A percentile compares a stretch with the other conserved stretches of the same genome.
Conservation (phyloP, 805 yeast species). For the Yamadazyma akitaensis region DNA sequence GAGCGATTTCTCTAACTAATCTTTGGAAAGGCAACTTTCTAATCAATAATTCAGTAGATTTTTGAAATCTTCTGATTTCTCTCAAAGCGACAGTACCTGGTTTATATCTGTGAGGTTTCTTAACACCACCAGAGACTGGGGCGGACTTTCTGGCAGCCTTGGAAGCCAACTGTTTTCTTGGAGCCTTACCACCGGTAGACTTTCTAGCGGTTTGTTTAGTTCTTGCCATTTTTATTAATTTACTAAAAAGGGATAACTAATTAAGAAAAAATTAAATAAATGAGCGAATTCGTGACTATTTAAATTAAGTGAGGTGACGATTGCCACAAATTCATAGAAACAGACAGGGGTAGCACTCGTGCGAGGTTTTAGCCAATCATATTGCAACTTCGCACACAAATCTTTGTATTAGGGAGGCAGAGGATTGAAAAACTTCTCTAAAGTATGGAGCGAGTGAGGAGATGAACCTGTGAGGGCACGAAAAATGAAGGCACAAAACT, state of each 20-base stretch:
- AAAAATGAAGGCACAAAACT: too few species aligned
- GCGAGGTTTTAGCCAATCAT: not conserved
- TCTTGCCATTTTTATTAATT: conserved; percentile 63
- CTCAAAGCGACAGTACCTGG: conserved; percentile 96
- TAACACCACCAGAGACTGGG: conserved; percentile 89
- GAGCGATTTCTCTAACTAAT: conserved; percentile 93
- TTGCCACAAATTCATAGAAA: not conserved
- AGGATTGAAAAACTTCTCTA: not conserved
- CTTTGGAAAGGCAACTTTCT: conserved; percentile 97
- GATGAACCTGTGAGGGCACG: not conserved
- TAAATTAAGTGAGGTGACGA: not conserved
- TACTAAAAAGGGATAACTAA: conserved; percentile 1
- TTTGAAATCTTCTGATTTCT: conserved; percentile 97
- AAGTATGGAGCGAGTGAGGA: not conserved
- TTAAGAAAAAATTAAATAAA: too few species aligned
- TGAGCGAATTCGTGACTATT: conserved; percentile 2
- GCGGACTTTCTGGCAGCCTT: conserved; percentile 93
- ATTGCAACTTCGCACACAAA: not conserved
- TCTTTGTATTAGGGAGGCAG: not conserved
- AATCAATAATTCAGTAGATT: conserved; percentile 90
- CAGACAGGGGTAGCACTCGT: not conserved
- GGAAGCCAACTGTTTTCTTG: conserved; percentile 90
- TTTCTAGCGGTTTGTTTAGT: conserved; percentile 93
- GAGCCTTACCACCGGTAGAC: conserved; percentile 94
- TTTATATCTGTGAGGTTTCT: conserved; percentile 94